These are phyloP conservation scores for Exserohilum rostratum DNA, from an alignment of 2,329 filamentous ascomycete genomes.

Conservation along the genomic window DNA sequence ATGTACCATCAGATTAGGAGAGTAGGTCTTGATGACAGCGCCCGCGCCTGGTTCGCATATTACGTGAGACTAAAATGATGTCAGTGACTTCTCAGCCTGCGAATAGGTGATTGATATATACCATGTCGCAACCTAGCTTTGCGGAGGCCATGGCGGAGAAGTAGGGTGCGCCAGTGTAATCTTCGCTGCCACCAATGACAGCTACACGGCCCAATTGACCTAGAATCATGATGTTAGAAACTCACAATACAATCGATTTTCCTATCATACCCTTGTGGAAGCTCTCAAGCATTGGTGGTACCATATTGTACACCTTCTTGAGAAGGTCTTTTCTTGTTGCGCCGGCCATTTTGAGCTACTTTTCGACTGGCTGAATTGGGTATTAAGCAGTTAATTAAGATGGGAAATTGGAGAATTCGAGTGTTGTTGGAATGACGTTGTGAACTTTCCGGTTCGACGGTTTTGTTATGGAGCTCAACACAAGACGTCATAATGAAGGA, in stretches of 20 bases:
- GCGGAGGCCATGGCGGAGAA: slow-evolving; percentile 98
- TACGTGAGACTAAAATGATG: slow-evolving; percentile 73
- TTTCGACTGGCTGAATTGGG: background rate
- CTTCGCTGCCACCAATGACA: slow-evolving; percentile 92
- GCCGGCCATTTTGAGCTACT: slow-evolving; percentile 51
- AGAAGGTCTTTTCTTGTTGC: slow-evolving; percentile 76
- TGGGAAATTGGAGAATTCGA: background rate
- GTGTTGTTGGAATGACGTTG: slow-evolving; percentile 8
- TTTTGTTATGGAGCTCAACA: slow-evolving; percentile 19
- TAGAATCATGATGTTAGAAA: slow-evolving; percentile 47
- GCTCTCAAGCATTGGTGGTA: slow-evolving; percentile 91
- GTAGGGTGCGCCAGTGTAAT: slow-evolving; percentile 97
- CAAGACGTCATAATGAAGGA: slow-evolving; percentile 31
- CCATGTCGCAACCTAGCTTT: slow-evolving; percentile 88
- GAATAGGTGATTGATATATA: slow-evolving; percentile 46
- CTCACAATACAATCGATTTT: background rate
- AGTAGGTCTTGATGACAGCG: slow-evolving; percentile 93
- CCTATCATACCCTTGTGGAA: slow-evolving; percentile 85
- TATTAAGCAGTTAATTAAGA: background rate
- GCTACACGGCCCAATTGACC: slow-evolving; percentile 90
- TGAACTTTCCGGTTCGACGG: slow-evolving; percentile 11
- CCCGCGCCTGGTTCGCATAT: slow-evolving; percentile 91
- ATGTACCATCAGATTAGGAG: slow-evolving; percentile 97
- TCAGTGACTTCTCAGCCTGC: slow-evolving; percentile 21
- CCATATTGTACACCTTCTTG: slow-evolving; percentile 81